These are phyloP conservation scores for Ulmus americana DNA, from an alignment of 331 rosid genomes.

Conservation along the genomic window DNA sequence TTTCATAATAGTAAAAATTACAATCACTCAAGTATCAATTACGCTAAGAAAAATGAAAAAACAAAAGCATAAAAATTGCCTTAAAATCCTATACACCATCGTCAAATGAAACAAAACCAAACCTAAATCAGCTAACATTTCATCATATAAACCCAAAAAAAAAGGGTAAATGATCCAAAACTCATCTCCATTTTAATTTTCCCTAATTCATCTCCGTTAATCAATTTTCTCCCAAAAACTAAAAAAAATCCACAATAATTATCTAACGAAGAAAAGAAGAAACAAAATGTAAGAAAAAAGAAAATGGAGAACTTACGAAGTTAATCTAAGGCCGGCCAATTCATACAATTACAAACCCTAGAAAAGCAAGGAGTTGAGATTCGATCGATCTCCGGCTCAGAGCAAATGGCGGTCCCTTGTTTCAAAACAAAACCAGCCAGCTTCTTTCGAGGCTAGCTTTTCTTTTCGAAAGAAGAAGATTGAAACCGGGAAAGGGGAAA, in stretches of 20 bases:
- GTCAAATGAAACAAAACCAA: conserved; percentile 1
- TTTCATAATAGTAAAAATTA: too few species aligned
- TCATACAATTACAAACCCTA: conserved; percentile 22
- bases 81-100: background rate
- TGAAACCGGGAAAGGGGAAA: background rate
- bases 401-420: conserved; percentile 5
- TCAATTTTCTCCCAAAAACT: too few species aligned
- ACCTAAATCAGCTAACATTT: background rate
- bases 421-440: conserved; percentile 15
- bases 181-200: conserved; percentile 7
- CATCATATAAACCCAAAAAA: background rate
- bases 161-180: background rate
- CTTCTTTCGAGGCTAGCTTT: background rate
- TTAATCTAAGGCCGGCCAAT: conserved; percentile 1
- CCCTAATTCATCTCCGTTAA: background rate
- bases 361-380: conserved; percentile 24
- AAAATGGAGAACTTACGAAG: conserved; percentile 28
- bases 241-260: too few species aligned
- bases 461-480: background rate
- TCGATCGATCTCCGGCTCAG: conserved; percentile 23
- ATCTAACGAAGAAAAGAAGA: background rate
- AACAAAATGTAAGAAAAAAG: background rate
- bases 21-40: too few species aligned
- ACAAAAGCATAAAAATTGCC: background rate
- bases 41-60: background rate